Base-by-base conservation (phyloP, 2,329 filamentous ascomycete species). In the Leptosphaerulina australis region DNA sequence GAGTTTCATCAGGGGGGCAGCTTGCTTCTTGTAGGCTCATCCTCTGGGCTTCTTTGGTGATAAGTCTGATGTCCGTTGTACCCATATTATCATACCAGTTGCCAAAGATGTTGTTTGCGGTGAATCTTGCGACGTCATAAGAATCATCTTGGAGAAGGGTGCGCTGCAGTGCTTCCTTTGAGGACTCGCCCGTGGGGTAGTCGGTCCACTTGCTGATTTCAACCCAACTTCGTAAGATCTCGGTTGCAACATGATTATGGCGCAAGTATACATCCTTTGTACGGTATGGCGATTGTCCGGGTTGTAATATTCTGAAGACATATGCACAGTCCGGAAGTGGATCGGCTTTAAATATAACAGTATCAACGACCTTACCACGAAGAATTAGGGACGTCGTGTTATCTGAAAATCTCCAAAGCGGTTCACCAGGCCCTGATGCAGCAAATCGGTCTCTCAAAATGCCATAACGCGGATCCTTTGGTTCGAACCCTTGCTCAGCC, bases 161-260 rank as follows among this genome's bases (percentile, higher is more conserved):
- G 5, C 46, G 37, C 18, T 44, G 46, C 17, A 50, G 20, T 12
- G 31, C 46, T 5, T 44, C 38, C 26, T 44, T 43, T 2, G 46
- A 31, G 17, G 38, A 9, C 17, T 44, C 38, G 20, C 31, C 46
- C 11, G 31, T 44, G 10, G 30, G 38, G n/a, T 50, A 50, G 26
- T 37, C 33, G 37, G 31, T 34, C 33, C 46, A 50, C n/a, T 35
- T 38, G 12, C 38, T 50, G 11, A 50, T 22, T 5, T 44, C 29
- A 6, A 51, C 22, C 48, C 41, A 51, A n/a, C 11, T 29, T 22
- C 22, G 25, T 12, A 51, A 17, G 11, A 41, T 36, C 6, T 10
- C 12, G 17, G 28, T 29, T 5, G 21, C 29, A 5, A 22, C 17
- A 20, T 45, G 33, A 15, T 12, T 38, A n/a, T 18, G 24, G 10